Evolutionary conservation across 2,329 filamentous ascomycete species (phyloP).

Genomic region (Arthroderma uncinatum): DNA sequence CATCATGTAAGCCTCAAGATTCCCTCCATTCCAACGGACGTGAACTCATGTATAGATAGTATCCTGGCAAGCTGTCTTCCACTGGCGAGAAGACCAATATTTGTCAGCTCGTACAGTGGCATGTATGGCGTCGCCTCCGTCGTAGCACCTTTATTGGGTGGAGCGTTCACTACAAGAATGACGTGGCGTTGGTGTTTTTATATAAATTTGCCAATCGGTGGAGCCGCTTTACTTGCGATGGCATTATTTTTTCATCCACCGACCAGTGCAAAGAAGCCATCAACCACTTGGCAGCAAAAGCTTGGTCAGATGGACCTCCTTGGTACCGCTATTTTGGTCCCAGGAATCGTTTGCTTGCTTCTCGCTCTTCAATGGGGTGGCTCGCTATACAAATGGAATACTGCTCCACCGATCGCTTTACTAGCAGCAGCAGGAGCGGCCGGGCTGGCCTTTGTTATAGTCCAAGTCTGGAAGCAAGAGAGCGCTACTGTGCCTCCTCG

Average conservation of each 20-base stretch:
- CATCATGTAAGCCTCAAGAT: conserved; percentile 21
- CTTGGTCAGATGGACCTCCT: conserved; percentile 7
- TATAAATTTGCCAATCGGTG: conserved; percentile 23
- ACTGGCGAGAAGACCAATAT: conserved; percentile 8
- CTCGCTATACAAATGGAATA: conserved; percentile 17
- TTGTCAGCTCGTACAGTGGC: conserved; percentile 10
- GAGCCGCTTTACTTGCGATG: conserved; percentile 27
- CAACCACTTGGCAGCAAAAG: not conserved
- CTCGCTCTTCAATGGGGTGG: conserved; percentile 23
- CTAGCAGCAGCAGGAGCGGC: conserved; percentile 16
- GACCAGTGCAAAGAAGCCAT: conserved; percentile 8
- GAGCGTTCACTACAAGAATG: conserved; percentile 10
- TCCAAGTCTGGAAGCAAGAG: conserved; percentile 15
- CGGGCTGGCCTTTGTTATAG: conserved; percentile 12
- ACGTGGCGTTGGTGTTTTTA: conserved; percentile 15
- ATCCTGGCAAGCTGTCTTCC: conserved; percentile 8
- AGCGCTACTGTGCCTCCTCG: conserved; percentile 23
- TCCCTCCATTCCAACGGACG: not conserved
- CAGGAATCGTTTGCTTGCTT: conserved; percentile 17
- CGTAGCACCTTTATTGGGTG: conserved; percentile 11
- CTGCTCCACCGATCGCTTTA: conserved; percentile 16
- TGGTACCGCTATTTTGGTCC: conserved; percentile 39
- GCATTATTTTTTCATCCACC: conserved; percentile 17
- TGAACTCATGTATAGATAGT: conserved; percentile 26
- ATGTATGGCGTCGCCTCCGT: conserved; percentile 14